These are phyloP conservation scores for Suillus occidentalis DNA, from an alignment of 768 basidiomycete species.

Conservation along the genomic window DNA sequence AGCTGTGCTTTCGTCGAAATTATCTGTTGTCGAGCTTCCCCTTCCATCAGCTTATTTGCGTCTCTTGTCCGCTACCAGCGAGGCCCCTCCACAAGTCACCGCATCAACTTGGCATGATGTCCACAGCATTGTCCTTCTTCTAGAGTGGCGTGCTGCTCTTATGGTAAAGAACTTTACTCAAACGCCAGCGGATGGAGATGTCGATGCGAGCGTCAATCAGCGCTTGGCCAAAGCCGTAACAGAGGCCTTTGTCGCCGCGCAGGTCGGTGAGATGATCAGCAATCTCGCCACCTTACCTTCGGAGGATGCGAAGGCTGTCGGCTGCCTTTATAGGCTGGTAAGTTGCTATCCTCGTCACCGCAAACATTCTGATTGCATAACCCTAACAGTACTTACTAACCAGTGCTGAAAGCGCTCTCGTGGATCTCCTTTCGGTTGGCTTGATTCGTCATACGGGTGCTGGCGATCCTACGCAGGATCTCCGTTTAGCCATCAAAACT, in stretches of 20 bases:
- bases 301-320: slow-evolving; percentile 20
- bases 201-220: slow-evolving; percentile 56
- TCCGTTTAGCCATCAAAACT: slow-evolving; percentile 51
- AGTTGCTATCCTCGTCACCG: slow-evolving; percentile 10
- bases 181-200: slow-evolving; percentile 32
- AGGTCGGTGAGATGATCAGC: slow-evolving; percentile 50
- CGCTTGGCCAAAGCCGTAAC: slow-evolving; percentile 63
- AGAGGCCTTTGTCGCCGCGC: slow-evolving; percentile 65
- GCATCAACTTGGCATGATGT: slow-evolving; percentile 39
- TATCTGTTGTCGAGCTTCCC: slow-evolving; percentile 17
- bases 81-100: slow-evolving; percentile 19
- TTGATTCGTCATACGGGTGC: slow-evolving; percentile 33
- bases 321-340: slow-evolving; percentile 29
- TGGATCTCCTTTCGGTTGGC: slow-evolving; percentile 59
- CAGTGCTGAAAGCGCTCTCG: slow-evolving; percentile 52
- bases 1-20: slow-evolving; percentile 45
- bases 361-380: not conserved
- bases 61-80: slow-evolving; percentile 35
- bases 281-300: slow-evolving; percentile 23
- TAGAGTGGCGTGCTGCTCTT: slow-evolving; percentile 68
- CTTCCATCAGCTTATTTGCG: slow-evolving; percentile 48
- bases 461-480: slow-evolving; percentile 44
- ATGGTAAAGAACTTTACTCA: slow-evolving; percentile 43
- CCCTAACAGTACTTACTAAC: slow-evolving; percentile 57
- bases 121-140: slow-evolving; percentile 41